Evolutionary conservation across 495 filamentous ascomycete genomes (phyloP).

Genomic region (Lineolata rhizophorae): DNA sequence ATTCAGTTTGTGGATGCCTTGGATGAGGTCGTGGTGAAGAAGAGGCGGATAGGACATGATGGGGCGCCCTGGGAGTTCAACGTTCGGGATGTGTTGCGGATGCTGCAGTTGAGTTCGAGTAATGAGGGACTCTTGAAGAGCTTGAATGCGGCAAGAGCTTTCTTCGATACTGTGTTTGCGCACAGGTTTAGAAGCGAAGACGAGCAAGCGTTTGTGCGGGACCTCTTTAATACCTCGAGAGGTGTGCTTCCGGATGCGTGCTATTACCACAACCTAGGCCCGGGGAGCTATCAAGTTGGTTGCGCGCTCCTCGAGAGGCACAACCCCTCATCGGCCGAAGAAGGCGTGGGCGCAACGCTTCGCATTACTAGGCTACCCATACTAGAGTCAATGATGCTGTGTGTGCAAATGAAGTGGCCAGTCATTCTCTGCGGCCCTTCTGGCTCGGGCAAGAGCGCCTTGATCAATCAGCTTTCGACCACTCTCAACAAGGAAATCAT

Average conservation of each 20-base stretch:
- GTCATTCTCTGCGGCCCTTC: conserved; percentile 73
- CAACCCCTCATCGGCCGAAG: conserved; percentile 15
- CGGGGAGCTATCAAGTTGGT: conserved; percentile 53
- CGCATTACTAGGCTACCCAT: conserved; percentile 37
- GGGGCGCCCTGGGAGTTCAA: conserved; percentile 98
- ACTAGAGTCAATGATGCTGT: conserved; percentile 70
- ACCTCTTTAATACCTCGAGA: too few species aligned
- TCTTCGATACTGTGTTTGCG: conserved; percentile 58
- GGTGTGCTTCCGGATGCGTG: too few species aligned
- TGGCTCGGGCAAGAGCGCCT: conserved; percentile 63
- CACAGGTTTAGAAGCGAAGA: conserved; percentile 59
- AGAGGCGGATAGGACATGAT: conserved; percentile 45
- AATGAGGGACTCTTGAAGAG: conserved; percentile 30
- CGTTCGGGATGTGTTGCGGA: conserved; percentile 73
- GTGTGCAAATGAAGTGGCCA: conserved; percentile 67
- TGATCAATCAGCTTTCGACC: conserved; percentile 61
- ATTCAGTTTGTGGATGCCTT: conserved; percentile 65
- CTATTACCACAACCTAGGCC: conserved; percentile 45
- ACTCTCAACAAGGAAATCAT: conserved; percentile 48
- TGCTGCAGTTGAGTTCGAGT: conserved; percentile 51
- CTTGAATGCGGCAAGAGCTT: conserved; percentile 40
- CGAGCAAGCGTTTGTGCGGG: conserved; percentile 40
- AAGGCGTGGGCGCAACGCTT: too few species aligned
- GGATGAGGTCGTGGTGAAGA: conserved; percentile 42
- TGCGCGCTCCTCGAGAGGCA: conserved; percentile 37